Conservation (phyloP, 192 early-diverging fungal genomes). For the Borealophlyctis nickersoniae region DNA sequence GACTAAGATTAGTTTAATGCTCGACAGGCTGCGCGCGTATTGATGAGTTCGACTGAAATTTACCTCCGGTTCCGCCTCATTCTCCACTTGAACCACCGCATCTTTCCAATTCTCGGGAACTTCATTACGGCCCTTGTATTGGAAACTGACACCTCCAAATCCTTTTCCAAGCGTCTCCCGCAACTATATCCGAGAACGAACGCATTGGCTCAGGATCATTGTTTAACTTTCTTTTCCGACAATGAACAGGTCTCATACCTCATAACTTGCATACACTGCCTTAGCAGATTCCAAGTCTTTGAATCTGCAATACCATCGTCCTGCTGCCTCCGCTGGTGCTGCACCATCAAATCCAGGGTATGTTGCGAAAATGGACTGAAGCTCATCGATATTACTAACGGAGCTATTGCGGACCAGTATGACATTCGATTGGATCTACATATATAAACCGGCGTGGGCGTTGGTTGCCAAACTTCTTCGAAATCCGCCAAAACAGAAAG, state of each 20-base stretch:
- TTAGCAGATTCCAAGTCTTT: slow-evolving; percentile 16
- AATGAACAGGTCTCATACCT: slow-evolving; percentile 13
- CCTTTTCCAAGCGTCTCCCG: slow-evolving; percentile 19
- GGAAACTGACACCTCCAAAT: slow-evolving; percentile 26
- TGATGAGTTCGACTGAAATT: not conserved
- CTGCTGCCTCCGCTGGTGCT: no score
- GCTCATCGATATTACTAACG: slow-evolving; percentile 3
- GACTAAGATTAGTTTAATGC: not conserved
- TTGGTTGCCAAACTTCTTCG: slow-evolving; percentile 6
- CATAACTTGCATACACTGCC: slow-evolving; percentile 15
- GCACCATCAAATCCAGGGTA: slow-evolving; percentile 13
- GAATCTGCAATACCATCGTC: slow-evolving; percentile 17
- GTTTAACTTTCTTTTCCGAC: not conserved
- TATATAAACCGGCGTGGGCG: not conserved
- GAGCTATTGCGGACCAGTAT: slow-evolving; percentile 18
- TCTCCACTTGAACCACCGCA: slow-evolving; percentile 11
- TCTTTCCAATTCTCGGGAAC: slow-evolving; percentile 24
- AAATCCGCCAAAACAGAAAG: no score
- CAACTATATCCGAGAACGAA: no score
- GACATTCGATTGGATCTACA: slow-evolving; percentile 23
- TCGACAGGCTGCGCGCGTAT: not conserved
- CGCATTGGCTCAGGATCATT: no score
- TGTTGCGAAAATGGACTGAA: slow-evolving; percentile 3
- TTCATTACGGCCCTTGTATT: slow-evolving; percentile 13
- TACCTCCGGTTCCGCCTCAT: not conserved